Conservation (phyloP, 192 early-diverging fungal species). For the Coemansia sp. region DNA sequence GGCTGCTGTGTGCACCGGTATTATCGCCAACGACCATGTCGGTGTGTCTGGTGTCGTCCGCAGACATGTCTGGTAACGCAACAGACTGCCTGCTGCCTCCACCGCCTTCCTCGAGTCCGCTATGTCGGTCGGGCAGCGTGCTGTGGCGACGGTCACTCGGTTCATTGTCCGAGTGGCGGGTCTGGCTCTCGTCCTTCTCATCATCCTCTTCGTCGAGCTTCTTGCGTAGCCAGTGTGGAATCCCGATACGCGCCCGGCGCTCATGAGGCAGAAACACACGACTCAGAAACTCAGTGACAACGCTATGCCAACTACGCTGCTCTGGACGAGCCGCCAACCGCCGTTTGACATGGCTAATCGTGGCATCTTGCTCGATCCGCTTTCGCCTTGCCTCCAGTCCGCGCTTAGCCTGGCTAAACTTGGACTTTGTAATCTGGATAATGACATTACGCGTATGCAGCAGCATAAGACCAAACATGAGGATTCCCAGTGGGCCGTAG, state of each 20-base stretch:
- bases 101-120: not conserved
- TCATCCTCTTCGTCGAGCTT: slow-evolving; percentile 16
- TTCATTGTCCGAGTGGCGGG: not conserved
- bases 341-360: slow-evolving; percentile 32
- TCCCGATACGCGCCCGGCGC: slow-evolving; percentile 36
- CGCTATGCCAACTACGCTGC: slow-evolving; percentile 24
- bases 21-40: not conserved
- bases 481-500: slow-evolving; percentile 51
- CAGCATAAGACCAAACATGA: slow-evolving; percentile 56
- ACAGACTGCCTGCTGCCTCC: not conserved
- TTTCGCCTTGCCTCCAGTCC: slow-evolving; percentile 31
- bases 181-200: not conserved
- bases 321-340: slow-evolving; percentile 37
- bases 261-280: slow-evolving; percentile 30
- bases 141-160: not conserved
- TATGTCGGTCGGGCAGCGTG: not conserved
- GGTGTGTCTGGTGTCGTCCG: not conserved
- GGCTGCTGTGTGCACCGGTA: not conserved
- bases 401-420: slow-evolving; percentile 37
- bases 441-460: slow-evolving; percentile 56
- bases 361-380: slow-evolving; percentile 42
- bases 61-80: not conserved
- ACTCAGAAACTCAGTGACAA: slow-evolving; percentile 26
- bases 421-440: slow-evolving; percentile 40
- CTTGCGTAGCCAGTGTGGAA: slow-evolving; percentile 43